phyloP scores from a whole-genome alignment of 768 basidiomycete species.

The Gymnopilus junonius region DNA sequence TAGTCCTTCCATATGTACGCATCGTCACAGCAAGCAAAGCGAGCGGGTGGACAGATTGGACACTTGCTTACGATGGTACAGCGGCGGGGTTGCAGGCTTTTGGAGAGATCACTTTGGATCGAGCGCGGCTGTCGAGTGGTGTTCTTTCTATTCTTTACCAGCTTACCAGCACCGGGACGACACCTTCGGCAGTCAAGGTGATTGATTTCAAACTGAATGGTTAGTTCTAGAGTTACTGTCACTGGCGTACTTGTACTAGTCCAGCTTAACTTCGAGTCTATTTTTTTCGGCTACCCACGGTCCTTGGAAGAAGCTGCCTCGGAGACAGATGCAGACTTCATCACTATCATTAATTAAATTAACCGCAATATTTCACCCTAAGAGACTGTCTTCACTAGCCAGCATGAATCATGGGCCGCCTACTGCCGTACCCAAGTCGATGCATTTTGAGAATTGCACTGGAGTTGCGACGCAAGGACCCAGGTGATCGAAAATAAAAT shows the following conservation, averaged over 20 bases:
- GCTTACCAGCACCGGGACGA: constrained; percentile 43
- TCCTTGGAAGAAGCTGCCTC: neutral
- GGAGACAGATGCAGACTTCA: too few species aligned
- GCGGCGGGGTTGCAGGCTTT: constrained; percentile 45
- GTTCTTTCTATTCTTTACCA: constrained; percentile 49
- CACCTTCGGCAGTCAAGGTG: constrained; percentile 44
- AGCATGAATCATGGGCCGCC: neutral
- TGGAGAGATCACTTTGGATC: constrained; percentile 50
- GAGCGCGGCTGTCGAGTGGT: constrained; percentile 40
- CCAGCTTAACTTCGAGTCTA: neutral
- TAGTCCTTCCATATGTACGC: constrained; percentile 46
- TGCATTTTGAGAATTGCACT: neutral
- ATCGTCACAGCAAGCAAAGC: constrained; percentile 49
- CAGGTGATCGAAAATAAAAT: neutral
- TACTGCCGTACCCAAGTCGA: too few species aligned
- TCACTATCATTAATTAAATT: too few species aligned
- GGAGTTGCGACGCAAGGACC: neutral
- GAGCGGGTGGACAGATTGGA: constrained; percentile 51
- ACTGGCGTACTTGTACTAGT: neutral
- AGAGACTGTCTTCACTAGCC: too few species aligned
- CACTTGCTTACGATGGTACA: constrained; percentile 45
- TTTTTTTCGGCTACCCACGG: neutral
- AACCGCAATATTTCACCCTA: too few species aligned
- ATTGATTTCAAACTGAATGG: constrained; percentile 46
- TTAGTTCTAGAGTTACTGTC: constrained; percentile 13